Conservation (phyloP, 2,329 filamentous ascomycete genomes). For the Phyllosticta citriasiana region DNA sequence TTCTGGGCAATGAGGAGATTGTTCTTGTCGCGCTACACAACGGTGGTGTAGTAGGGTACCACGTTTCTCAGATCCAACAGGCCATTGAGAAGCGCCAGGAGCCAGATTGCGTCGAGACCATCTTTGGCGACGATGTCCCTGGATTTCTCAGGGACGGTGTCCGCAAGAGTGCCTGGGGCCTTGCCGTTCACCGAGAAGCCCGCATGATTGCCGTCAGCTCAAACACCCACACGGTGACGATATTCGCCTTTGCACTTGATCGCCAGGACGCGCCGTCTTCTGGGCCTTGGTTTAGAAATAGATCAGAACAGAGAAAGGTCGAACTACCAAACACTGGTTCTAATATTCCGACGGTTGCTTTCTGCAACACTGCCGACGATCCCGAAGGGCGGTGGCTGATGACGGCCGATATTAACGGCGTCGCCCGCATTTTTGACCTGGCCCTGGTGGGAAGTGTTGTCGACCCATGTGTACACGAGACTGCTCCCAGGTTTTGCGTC, state of each 20-base stretch:
- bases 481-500: background rate
- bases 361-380: conserved; percentile 49
- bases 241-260: conserved; percentile 50
- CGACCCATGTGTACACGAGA: background rate
- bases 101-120: conserved; percentile 6
- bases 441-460: conserved; percentile 11
- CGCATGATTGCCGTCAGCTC: conserved; percentile 77
- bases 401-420: conserved; percentile 46
- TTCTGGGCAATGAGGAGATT: conserved; percentile 37
- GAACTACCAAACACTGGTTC: conserved; percentile 11
- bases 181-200: conserved; percentile 72
- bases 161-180: conserved; percentile 72
- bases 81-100: conserved; percentile 13
- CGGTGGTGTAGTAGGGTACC: conserved; percentile 41
- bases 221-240: conserved; percentile 53
- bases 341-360: conserved; percentile 50
- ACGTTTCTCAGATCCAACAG: conserved; percentile 21
- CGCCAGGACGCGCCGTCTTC: background rate
- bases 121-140: conserved; percentile 34
- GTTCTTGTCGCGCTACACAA: conserved; percentile 47
- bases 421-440: conserved; percentile 39
- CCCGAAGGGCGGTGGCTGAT: conserved; percentile 46
- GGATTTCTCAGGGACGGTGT: conserved; percentile 70
- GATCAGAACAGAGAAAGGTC: conserved; percentile 1
- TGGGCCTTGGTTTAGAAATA: background rate